Evolutionary conservation across 805 yeast species (phyloP).

Genomic region (Kluyveromyces siamensis): DNA sequence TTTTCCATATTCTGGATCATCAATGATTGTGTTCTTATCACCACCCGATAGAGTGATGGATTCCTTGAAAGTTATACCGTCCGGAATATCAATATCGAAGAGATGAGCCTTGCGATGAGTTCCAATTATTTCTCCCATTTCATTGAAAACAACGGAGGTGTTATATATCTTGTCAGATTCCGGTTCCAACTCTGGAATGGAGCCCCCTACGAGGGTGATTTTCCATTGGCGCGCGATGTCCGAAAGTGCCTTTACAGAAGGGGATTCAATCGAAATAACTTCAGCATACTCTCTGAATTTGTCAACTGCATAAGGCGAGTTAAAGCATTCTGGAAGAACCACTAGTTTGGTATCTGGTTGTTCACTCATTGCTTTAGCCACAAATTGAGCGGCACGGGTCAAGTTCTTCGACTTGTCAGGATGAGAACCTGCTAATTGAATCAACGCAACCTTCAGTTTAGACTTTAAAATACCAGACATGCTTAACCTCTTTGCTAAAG

Average conservation of each 20-base stretch:
- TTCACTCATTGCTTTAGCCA: slow-evolving; percentile 49
- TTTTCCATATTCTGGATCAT: slow-evolving; percentile 26
- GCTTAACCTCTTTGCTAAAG: neutral
- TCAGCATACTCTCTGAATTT: slow-evolving; percentile 88
- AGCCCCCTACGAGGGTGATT: slow-evolving; percentile 77
- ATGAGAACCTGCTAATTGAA: slow-evolving; percentile 68
- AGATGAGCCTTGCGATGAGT: slow-evolving; percentile 87
- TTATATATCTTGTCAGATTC: slow-evolving; percentile 52
- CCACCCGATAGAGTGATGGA: slow-evolving; percentile 71
- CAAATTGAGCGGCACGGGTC: slow-evolving; percentile 51
- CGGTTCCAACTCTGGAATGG: slow-evolving; percentile 72
- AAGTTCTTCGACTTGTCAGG: slow-evolving; percentile 73
- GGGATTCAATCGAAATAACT: slow-evolving; percentile 65
- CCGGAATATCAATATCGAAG: slow-evolving; percentile 89
- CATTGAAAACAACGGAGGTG: slow-evolving; percentile 65
- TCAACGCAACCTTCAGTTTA: slow-evolving; percentile 67
- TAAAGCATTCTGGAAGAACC: slow-evolving; percentile 92
- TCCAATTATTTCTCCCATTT: slow-evolving; percentile 67
- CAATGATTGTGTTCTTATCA: slow-evolving; percentile 59
- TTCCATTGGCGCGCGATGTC: slow-evolving; percentile 54
- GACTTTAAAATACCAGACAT: slow-evolving; percentile 32
- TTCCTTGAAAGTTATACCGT: slow-evolving; percentile 83
- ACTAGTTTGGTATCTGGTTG: slow-evolving; percentile 63
- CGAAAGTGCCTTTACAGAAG: slow-evolving; percentile 53
- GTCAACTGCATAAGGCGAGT: slow-evolving; percentile 85